Conservation (phyloP, 495 filamentous ascomycete genomes). For the Aspergillus avenaceus region DNA sequence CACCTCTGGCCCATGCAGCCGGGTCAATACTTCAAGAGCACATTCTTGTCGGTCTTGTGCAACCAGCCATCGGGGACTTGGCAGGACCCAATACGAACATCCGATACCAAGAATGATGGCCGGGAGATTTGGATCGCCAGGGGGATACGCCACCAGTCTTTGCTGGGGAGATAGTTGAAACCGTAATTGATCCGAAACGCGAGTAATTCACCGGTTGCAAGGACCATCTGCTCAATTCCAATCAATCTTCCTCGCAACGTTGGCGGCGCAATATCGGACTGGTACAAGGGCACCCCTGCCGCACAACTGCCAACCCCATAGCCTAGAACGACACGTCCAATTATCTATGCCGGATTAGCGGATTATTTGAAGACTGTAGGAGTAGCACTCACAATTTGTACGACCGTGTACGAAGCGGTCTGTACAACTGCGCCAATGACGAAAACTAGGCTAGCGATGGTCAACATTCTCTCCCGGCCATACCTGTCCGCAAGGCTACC, state of each 20-base stretch:
- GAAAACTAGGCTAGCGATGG: conserved; percentile 64
- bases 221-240: conserved; percentile 66
- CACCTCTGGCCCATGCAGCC: conserved; percentile 48
- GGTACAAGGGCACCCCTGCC: conserved; percentile 66
- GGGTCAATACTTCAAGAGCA: conserved; percentile 60
- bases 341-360: conserved; percentile 18
- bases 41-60: conserved; percentile 66
- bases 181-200: conserved; percentile 74
- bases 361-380: neutral
- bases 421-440: conserved; percentile 70
- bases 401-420: conserved; percentile 47
- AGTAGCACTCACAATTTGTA: conserved; percentile 44
- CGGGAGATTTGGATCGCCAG: conserved; percentile 59
- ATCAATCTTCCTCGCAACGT: conserved; percentile 64
- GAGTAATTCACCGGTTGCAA: conserved; percentile 72
- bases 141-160: conserved; percentile 63
- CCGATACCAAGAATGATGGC: conserved; percentile 56
- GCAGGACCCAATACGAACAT: conserved; percentile 67
- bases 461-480: conserved; percentile 67
- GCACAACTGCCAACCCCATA: conserved; percentile 68
- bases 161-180: conserved; percentile 38
- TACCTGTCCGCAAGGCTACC: conserved; percentile 68
- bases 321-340: conserved; percentile 52
- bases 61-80: conserved; percentile 71
- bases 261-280: conserved; percentile 50